Base-by-base conservation (phyloP, 1,284 basidiomycete species). In the Ganoderma sinense region DNA sequence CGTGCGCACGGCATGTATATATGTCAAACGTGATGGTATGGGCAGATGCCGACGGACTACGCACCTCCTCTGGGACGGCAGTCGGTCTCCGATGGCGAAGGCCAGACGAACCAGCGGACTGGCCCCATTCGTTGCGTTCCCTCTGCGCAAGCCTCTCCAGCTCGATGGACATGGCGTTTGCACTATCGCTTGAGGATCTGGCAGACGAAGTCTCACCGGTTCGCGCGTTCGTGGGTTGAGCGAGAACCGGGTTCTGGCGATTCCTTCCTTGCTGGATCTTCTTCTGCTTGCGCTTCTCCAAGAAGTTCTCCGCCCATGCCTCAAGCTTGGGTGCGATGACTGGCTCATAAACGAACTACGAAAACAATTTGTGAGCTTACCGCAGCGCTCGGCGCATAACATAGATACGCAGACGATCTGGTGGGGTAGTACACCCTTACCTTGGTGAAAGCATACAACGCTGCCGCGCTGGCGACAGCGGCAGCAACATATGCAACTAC, bases 261-360 rank as follows among this genome's bases (percentile, higher is more conserved):
- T 69, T 75, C 26, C 69, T 75, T 29, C 67, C 68, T 18, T 68
- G 72, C 59, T 76, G 73, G 10, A 55, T 68, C 59, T 71, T 74
- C 77, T 56, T 74, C 74, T 45, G 82, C 33, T 82, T 77, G 20
- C 86, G 82, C 29, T 79, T 78, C 20, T 82, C 82, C 18, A 85
- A 63, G 69, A 84, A 86, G 4, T 82, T 79, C 71, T 87, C 85
- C 2, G 82, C 84, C 88, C 87, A 89, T 72, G 80, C 81, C 74
- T 87, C 85, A 23, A 89, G 10, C 56, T 77, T 83, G 0, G 89
- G 89, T 41, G 88, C 88, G 64, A 90, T 83, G 71, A 89, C 88
- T 4, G 89, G 89, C 69, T 90, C 89, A 65, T 88, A 90, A n/a
- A 91, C 83, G 69, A 86, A 86, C 89, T 90, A 65, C 60, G 64